Evolutionary conservation across 2,329 filamentous ascomycete genomes (phyloP).

Genomic region (Exophiala aquamarina): DNA sequence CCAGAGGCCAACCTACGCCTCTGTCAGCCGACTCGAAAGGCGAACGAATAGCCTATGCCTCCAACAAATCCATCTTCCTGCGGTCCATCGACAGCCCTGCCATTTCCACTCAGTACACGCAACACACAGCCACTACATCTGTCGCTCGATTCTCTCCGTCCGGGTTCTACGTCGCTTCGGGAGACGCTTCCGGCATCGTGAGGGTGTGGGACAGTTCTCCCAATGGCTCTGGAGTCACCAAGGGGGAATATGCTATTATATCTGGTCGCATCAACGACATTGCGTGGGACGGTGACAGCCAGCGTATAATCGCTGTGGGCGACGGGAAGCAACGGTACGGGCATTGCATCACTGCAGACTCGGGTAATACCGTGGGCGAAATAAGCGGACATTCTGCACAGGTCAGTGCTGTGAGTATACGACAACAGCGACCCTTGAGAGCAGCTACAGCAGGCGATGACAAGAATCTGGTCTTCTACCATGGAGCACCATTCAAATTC

Average conservation of each 20-base stretch:
- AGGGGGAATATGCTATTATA: constrained; percentile 92
- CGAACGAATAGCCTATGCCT: constrained; percentile 88
- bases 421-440: constrained; percentile 83
- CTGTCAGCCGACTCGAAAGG: constrained; percentile 87
- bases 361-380: constrained; percentile 93
- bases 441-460: constrained; percentile 92
- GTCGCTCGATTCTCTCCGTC: constrained; percentile 93
- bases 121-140: constrained; percentile 84
- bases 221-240: constrained; percentile 71
- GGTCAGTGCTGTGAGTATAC: constrained; percentile 87
- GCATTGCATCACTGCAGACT: constrained; percentile 91
- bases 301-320: constrained; percentile 93
- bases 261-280: constrained; percentile 94
- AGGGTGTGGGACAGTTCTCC: constrained; percentile 88
- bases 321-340: constrained; percentile 93
- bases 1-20: constrained; percentile 82
- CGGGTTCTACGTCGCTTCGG: constrained; percentile 91
- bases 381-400: constrained; percentile 87
- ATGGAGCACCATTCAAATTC: constrained; percentile 95
- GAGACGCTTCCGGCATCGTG: constrained; percentile 80
- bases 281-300: constrained; percentile 95
- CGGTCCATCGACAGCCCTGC: constrained; percentile 90
- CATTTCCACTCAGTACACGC: constrained; percentile 83
- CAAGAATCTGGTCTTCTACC: constrained; percentile 84
- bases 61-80: constrained; percentile 94